Evolutionary conservation across 2,329 filamentous ascomycete species (phyloP).

Genomic region (Fusarium odoratissimum): DNA sequence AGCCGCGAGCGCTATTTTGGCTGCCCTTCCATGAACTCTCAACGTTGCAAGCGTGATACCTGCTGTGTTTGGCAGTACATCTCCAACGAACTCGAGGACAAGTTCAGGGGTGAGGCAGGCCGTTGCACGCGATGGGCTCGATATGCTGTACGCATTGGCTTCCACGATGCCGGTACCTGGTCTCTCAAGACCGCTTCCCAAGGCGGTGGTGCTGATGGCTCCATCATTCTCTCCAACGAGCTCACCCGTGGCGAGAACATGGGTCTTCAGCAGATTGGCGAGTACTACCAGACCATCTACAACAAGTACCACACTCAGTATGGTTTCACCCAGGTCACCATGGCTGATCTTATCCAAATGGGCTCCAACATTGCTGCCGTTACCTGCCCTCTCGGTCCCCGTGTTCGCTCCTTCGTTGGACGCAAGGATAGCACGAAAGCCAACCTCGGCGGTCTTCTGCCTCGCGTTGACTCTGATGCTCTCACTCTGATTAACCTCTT

Average conservation of each 20-base stretch:
- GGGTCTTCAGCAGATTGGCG: conserved; percentile 59
- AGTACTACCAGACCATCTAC: conserved; percentile 53
- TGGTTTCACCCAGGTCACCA: conserved; percentile 55
- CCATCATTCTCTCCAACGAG: conserved; percentile 54
- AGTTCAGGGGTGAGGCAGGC: conserved; percentile 53
- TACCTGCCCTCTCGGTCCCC: conserved; percentile 58
- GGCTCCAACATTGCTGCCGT: conserved; percentile 62
- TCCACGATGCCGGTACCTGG: conserved; percentile 61
- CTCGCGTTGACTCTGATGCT: conserved; percentile 56
- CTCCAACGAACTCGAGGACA: conserved; percentile 51
- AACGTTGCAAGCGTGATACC: conserved; percentile 51
- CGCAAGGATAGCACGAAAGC: conserved; percentile 57
- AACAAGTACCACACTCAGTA: conserved; percentile 51
- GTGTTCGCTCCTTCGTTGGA: conserved; percentile 63
- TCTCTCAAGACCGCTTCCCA: conserved; percentile 48
- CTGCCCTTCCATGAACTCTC: conserved; percentile 38
- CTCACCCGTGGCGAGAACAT: conserved; percentile 57
- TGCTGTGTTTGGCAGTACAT: conserved; percentile 61
- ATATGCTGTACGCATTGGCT: conserved; percentile 59
- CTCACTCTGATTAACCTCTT: conserved; percentile 62
- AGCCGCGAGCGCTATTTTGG: conserved; percentile 41
- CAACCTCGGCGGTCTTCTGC: conserved; percentile 57
- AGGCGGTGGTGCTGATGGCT: conserved; percentile 61
- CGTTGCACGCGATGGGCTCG: conserved; percentile 58
- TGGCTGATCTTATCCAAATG: conserved; percentile 67